phyloP scores from a whole-genome alignment of 192 early-diverging fungal species.

The Mortierella antarctica region DNA sequence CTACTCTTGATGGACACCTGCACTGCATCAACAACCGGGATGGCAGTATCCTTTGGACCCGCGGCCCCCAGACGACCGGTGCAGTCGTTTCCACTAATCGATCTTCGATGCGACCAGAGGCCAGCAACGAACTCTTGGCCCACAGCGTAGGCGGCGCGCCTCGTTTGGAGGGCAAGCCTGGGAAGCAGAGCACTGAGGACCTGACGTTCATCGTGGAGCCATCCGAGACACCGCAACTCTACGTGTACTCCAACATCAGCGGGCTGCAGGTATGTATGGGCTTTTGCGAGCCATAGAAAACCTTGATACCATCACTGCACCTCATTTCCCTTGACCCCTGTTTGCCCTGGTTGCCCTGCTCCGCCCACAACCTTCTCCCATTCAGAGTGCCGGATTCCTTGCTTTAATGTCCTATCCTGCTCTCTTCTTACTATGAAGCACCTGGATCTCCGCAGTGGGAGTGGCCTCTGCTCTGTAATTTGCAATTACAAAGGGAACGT shows the following conservation, averaged over 20 bases:
- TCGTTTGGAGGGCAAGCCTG: conserved; percentile 5
- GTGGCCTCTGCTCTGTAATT: background rate
- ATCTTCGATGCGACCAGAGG: conserved; percentile 4
- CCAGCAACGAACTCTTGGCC: background rate
- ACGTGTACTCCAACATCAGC: conserved; percentile 62
- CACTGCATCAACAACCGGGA: conserved; percentile 69
- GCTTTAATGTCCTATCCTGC: too few species aligned
- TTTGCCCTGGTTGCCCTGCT: background rate
- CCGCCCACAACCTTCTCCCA: too few species aligned
- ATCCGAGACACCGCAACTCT: conserved; percentile 72
- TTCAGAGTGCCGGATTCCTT: too few species aligned
- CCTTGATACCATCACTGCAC: background rate
- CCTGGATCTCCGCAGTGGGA: too few species aligned
- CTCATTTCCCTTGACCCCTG: background rate
- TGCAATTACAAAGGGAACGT: conserved; percentile 23
- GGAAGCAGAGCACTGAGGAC: conserved; percentile 41
- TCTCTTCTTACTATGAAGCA: too few species aligned
- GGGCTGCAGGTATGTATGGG: conserved; percentile 64
- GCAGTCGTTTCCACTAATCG: conserved; percentile 56
- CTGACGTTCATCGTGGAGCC: conserved; percentile 83
- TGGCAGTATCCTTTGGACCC: conserved; percentile 72
- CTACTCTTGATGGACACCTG: conserved; percentile 80
- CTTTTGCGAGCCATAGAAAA: background rate
- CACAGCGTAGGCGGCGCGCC: conserved; percentile 1
- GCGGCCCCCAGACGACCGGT: conserved; percentile 58